Evolutionary conservation across 148 eudicot genomes (phyloP).

Genomic region (Rhododendron simsii): DNA sequence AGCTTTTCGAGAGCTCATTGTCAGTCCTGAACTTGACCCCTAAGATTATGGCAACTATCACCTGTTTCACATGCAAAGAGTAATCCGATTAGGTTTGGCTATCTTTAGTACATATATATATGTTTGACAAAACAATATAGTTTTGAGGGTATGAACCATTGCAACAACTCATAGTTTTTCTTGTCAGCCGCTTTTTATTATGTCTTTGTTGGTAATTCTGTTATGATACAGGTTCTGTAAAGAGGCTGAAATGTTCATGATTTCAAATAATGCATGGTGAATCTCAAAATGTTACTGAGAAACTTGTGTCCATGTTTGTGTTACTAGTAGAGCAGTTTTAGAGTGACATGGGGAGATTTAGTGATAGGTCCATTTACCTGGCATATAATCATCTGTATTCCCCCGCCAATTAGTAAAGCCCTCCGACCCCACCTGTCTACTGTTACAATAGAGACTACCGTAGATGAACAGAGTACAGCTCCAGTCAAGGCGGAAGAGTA

Average conservation of each 20-base stretch:
- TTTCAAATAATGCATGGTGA: not conserved
- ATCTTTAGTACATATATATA: not conserved
- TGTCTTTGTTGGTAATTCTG: not conserved
- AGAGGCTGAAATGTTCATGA: not conserved
- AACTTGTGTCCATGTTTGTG: not conserved
- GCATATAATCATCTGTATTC: slow-evolving; percentile 55
- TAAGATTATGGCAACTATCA: slow-evolving; percentile 56
- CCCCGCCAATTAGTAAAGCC: slow-evolving; percentile 57
- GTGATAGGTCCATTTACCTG: no score
- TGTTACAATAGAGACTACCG: slow-evolving; percentile 49
- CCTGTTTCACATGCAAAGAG: slow-evolving; percentile 31
- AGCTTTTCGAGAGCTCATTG: slow-evolving; percentile 25
- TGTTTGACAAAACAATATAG: not conserved
- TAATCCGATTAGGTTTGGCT: not conserved
- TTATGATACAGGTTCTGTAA: not conserved
- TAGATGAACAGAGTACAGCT: slow-evolving; percentile 54
- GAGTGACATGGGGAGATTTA: no score
- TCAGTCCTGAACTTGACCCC: slow-evolving; percentile 51
- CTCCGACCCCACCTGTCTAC: slow-evolving; percentile 71
- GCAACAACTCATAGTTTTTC: not conserved
- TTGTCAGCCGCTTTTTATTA: not conserved
- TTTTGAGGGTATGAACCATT: not conserved
- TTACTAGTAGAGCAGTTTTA: not conserved
- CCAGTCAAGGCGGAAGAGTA: slow-evolving; percentile 64
- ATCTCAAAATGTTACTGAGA: not conserved